Base-by-base conservation (phyloP, 176 grass and related monocot species). In the Ensete ventricosum region DNA sequence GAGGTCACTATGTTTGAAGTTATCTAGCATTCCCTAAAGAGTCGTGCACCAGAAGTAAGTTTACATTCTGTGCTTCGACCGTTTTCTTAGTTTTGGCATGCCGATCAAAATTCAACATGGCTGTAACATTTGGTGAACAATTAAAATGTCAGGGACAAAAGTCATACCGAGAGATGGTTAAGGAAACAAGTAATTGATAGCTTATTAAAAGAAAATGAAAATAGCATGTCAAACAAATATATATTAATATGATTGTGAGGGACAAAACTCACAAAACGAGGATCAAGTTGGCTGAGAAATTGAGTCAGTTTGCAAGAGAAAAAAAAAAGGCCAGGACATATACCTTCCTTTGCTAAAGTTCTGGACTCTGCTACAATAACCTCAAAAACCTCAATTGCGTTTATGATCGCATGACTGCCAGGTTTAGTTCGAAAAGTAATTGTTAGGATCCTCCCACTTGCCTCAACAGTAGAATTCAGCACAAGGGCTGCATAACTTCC, bases 351-450 rank as follows among this genome's bases (percentile, higher is more conserved):
- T 81, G 67, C 12, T 62, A 73, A 87, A 82, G 91, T 99, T 70
- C 79, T 94, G 23, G 84, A 89, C 84, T 94, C 95, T 54, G 90
- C 88, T 74, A 69, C 57, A 83, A 91, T 89, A 43, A 99, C 83
- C 81, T 99, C 95, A 69, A 99, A 91, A 49, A 94, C 86, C 81
- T 99, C 95, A 76, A 99, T 87, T 6, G 88, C 95, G 83, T 66
- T 99, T 77, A 99, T 82, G 73, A 91, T 89, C 11, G 88, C 90
- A 81, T 50, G 78, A 50, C 49, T 79, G 64, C 95, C 88, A 79
- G 70, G 76, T 65, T 69, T 77, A 84, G 88, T 88, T 22, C 84
- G 84, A 59, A 99, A 89, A 8, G 75, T 78, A 62, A 99, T 81
- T 82, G 85, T 81, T 60, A 99, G 76, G 17, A 81, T 85, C 82